A percentile compares a stretch with the other conserved stretches of the same genome.
Conservation (phyloP, 768 basidiomycete species). For the Clitopilus hobsonii region DNA sequence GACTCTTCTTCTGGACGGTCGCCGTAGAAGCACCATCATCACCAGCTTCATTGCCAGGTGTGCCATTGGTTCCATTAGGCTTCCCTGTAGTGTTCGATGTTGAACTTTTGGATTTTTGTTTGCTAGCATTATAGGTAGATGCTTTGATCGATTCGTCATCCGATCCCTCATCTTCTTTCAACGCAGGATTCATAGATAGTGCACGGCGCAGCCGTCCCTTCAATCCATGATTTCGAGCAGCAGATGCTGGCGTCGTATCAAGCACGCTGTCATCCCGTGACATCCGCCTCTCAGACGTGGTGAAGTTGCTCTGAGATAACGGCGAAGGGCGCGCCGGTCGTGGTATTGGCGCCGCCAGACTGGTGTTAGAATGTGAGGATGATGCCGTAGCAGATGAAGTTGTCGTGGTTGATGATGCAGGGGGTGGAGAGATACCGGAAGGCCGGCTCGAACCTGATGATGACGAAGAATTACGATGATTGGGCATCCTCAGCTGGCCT, state of each 20-base stretch:
- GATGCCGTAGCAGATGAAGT: conserved; percentile 25
- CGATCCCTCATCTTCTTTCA: conserved; percentile 56
- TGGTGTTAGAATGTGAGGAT: conserved; percentile 24
- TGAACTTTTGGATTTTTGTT: conserved; percentile 25
- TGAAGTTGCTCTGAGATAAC: conserved; percentile 60
- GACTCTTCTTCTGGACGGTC: conserved; percentile 58
- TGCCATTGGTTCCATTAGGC: no score
- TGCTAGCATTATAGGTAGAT: conserved; percentile 25
- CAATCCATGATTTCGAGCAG: conserved; percentile 59
- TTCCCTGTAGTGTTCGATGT: conserved; percentile 21
- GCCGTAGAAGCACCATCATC: conserved; percentile 39
- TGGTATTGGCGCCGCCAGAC: conserved; percentile 24
- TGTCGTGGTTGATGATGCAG: conserved; percentile 28
- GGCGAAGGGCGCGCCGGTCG: conserved; percentile 59
- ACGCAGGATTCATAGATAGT: conserved; percentile 59
- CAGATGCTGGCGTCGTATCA: conserved; percentile 31
- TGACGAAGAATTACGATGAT: conserved; percentile 34
- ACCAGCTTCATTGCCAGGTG: no score
- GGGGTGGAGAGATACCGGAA: conserved; percentile 23
- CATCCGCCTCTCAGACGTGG: conserved; percentile 69
- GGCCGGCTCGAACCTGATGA: conserved; percentile 43
- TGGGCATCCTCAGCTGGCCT: conserved; percentile 26
- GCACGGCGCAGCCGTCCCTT: conserved; percentile 76
- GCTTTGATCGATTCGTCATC: conserved; percentile 35
- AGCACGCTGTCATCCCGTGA: conserved; percentile 69